Evolutionary conservation across 2,329 filamentous ascomycete genomes (phyloP).

Genomic region (Apiospora phragmitis): DNA sequence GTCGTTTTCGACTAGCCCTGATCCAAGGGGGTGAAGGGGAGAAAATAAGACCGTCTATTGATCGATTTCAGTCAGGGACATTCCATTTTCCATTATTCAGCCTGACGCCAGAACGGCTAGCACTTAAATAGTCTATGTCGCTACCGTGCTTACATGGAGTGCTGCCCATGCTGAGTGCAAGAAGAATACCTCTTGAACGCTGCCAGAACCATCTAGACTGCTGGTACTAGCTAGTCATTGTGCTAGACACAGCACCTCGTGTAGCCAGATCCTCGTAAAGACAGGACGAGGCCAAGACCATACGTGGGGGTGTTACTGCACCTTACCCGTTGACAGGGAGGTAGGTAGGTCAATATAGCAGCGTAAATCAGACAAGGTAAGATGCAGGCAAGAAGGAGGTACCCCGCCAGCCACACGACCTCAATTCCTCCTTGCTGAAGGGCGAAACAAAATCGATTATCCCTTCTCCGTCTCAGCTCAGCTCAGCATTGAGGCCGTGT

Average conservation of each 20-base stretch:
- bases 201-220: not conserved
- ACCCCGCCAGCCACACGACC: slow-evolving; percentile 2
- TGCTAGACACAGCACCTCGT: not conserved
- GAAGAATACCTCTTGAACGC: not conserved
- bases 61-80: slow-evolving; percentile 1
- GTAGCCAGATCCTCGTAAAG: not conserved
- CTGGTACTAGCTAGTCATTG: not conserved
- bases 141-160: not conserved
- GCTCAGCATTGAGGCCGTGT: not conserved
- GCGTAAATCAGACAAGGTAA: not conserved
- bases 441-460: not conserved
- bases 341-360: not conserved
- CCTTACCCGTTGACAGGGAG: not conserved
- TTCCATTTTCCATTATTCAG: not conserved
- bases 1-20: not conserved
- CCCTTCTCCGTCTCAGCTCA: not conserved
- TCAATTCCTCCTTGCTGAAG: not conserved
- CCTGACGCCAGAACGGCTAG: not conserved
- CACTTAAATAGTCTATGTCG: not conserved
- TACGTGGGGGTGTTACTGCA: not conserved
- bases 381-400: not conserved
- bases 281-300: not conserved
- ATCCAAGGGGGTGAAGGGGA: not conserved
- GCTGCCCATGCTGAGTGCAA: not conserved
- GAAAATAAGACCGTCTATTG: slow-evolving; percentile 2